Percentiles rank a stretch among this genome's conserved stretches.
Conservation (phyloP, 495 filamentous ascomycete species). For the Xylaria curta region DNA sequence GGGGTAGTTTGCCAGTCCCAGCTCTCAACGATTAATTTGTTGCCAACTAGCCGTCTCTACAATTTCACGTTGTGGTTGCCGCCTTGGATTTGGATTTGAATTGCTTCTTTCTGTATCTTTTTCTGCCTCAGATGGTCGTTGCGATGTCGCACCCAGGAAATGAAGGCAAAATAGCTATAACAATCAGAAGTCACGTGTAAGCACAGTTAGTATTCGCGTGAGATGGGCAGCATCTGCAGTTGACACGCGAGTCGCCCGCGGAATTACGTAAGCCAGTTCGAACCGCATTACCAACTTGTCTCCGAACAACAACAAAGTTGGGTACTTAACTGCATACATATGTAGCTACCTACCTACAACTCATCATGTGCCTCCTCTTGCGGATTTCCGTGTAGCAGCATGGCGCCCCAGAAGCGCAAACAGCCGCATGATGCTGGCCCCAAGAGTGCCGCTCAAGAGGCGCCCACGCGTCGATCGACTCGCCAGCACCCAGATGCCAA, state of each 20-base stretch:
- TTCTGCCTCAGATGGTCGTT: neutral
- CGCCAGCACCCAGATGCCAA: constrained; percentile 44
- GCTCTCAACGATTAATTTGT: neutral
- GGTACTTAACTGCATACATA: no score
- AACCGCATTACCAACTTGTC: neutral
- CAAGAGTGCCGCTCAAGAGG: constrained; percentile 25
- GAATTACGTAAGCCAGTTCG: neutral
- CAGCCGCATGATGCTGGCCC: constrained; percentile 35
- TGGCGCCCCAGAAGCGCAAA: constrained; percentile 53
- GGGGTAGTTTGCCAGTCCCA: neutral
- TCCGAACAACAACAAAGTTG: neutral
- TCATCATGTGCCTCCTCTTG: neutral
- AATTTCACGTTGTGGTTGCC: neutral
- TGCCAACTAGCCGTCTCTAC: neutral
- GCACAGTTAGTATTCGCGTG: neutral
- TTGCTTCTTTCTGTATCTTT: neutral
- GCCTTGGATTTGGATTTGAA: neutral
- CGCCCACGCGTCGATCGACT: constrained; percentile 48
- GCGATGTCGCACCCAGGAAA: neutral
- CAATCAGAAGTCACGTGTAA: neutral
- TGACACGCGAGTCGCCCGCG: neutral
- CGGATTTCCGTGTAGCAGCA: constrained; percentile 18
- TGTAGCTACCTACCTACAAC: neutral
- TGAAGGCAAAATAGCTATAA: neutral
- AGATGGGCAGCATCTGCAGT: neutral